Evolutionary conservation across 345 rosid genomes (phyloP), one percentile per base, ranked within the genome.

Genomic region (Conringia planisiliqua): DNA sequence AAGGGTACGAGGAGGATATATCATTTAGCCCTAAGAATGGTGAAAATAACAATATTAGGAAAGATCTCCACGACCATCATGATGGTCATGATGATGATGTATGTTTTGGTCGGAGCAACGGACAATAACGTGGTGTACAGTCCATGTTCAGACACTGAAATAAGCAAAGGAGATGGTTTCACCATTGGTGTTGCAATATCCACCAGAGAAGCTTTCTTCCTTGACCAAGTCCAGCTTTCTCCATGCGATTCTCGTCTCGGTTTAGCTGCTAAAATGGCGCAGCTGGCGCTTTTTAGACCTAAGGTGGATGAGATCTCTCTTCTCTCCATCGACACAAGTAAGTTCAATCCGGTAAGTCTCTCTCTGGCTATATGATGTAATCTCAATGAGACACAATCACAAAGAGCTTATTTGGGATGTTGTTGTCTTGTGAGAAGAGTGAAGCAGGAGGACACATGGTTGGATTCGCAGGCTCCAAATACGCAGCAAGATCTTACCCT

Each of bases 401-500:
- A 68, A 16, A 39, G 32, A 38, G 59, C 24, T 50, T 42, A 42
- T 72, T 57, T 66, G 32, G 16, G 27, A 62, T 66, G 14, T 16
- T 65, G 10, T 18, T 67, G 4, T 67, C 26, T 18, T 66, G 27
- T 17, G 64, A 60, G 6, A 83, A 94, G 97, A 71, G 70, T 18
- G 24, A 63, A 71, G 66, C 82, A 14, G 97, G 97, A 60, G 96
- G 97, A 42, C 82, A 68, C 74, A 84, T 92, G 97, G 98, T 95
- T 17, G 99, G 97, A 39, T 95, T 92, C 65, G 94, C 98, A 2
- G 99, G 99, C 20, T 81, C 88, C 16, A 89, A 89, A 75, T 92
- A 95, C 35, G 98, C 99, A 43, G 99, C 98, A 36, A 89, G 99
- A 83, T 95, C 99, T 4, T 46, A 68, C 5, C 96, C 96, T 52